Evolutionary conservation across 108 stramenopile genomes (phyloP).

Genomic region (Skeletonema potamos): DNA sequence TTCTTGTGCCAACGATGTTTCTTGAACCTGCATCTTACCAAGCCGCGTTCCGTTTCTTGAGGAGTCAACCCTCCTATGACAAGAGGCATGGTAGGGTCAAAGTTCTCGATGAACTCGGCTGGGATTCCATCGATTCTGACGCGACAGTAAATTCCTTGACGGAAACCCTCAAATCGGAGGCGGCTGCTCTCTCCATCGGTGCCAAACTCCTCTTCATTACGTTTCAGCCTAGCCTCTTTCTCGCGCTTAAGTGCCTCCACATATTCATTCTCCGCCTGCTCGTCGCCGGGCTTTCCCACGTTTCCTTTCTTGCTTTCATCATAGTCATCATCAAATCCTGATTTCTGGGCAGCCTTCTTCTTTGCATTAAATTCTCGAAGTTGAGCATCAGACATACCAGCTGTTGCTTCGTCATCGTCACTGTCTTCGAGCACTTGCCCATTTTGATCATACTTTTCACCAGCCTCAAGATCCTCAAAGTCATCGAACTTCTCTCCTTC

Average conservation of each 20-base stretch:
- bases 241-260: constrained; percentile 77
- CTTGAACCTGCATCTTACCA: constrained; percentile 91
- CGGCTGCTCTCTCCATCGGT: constrained; percentile 82
- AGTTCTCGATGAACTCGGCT: constrained; percentile 75
- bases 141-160: constrained; percentile 94
- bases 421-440: constrained; percentile 54
- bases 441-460: constrained; percentile 73
- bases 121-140: constrained; percentile 87
- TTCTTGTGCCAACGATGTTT: constrained; percentile 98
- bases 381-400: constrained; percentile 86
- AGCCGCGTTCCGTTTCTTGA: constrained; percentile 86
- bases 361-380: constrained; percentile 78
- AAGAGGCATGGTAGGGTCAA: constrained; percentile 83
- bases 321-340: constrained; percentile 82
- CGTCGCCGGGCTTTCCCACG: constrained; percentile 51
- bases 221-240: constrained; percentile 74
- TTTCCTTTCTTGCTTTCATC: constrained; percentile 82
- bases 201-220: constrained; percentile 92
- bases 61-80: constrained; percentile 95
- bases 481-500: constrained; percentile 72
- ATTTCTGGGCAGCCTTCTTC: constrained; percentile 79
- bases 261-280: constrained; percentile 80
- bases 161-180: constrained; percentile 85
- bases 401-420: constrained; percentile 44
- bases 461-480: constrained; percentile 94